Conservation (phyloP, 805 yeast species). For the Maudiozyma serrabonitensis region DNA sequence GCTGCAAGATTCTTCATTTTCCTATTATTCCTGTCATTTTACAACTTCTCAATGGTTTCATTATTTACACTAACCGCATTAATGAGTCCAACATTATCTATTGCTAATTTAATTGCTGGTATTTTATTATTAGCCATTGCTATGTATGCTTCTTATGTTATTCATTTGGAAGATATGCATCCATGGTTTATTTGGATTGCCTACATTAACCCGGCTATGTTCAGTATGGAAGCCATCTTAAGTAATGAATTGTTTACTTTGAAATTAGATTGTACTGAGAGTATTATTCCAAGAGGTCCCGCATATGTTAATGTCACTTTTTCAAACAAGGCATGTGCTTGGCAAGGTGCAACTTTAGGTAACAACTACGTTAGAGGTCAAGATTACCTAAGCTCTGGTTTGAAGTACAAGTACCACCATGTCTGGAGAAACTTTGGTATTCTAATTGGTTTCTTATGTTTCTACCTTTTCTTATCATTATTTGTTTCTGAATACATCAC, state of each 20-base stretch:
- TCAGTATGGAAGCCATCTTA: conserved; percentile 54
- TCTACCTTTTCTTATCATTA: conserved; percentile 25
- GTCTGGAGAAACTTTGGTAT: conserved; percentile 76
- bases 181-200: conserved; percentile 66
- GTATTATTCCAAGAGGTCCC: conserved; percentile 50
- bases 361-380: conserved; percentile 43
- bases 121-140: conserved; percentile 40
- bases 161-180: conserved; percentile 51
- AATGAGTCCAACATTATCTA: conserved; percentile 37
- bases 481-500: conserved; percentile 27
- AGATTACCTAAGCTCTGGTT: conserved; percentile 38
- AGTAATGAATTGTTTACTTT: conserved; percentile 54
- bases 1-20: conserved; percentile 45
- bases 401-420: conserved; percentile 44
- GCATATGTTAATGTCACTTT: conserved; percentile 35
- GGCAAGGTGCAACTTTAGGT: conserved; percentile 53
- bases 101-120: conserved; percentile 58
- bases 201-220: conserved; percentile 47
- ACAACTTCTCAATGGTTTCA: conserved; percentile 39
- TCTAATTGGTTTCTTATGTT: conserved; percentile 39
- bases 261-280: conserved; percentile 41
- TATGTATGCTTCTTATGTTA: conserved; percentile 56
- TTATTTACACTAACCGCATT: conserved; percentile 49
- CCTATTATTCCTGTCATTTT: conserved; percentile 34
- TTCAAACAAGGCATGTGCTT: conserved; percentile 41